A percentile compares a stretch with the other conserved stretches of the same genome.
phyloP scores from a whole-genome alignment of 129 eudicot genomes.

The Rutidosis leptorrhynchoides region DNA sequence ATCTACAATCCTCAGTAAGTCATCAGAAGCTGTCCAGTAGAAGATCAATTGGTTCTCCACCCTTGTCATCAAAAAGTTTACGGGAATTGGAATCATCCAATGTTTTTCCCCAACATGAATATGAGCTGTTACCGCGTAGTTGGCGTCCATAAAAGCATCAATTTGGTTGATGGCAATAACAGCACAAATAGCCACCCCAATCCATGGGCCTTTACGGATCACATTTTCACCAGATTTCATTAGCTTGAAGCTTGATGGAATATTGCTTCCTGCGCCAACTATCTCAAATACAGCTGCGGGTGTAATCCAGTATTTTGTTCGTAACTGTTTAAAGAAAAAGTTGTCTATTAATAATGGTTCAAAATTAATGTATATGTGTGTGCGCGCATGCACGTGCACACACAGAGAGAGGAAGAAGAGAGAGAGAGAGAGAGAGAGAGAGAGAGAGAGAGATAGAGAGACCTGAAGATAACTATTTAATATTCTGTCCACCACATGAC shows the following conservation, averaged over 20 bases:
- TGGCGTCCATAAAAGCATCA: conserved; percentile 6
- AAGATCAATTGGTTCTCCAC: conserved; percentile 14
- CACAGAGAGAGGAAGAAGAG: no score
- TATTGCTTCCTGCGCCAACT: conserved; percentile 23
- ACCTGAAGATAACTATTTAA: neutral
- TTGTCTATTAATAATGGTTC: no score
- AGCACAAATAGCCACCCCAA: conserved; percentile 26
- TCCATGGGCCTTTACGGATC: no score
- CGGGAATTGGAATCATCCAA: no score
- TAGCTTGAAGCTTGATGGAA: conserved; percentile 9
- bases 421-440: no score
- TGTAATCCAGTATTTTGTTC: conserved; percentile 14
- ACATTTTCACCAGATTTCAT: no score
- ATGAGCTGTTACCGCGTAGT: neutral
- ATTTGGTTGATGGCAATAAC: neutral
- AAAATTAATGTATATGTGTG: no score
- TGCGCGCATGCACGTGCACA: no score
- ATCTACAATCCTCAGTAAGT: neutral
- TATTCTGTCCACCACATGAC: neutral
- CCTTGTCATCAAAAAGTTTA: neutral
- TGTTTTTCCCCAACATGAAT: conserved; percentile 7
- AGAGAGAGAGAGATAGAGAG: neutral
- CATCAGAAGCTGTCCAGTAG: no score
- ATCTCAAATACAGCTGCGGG: conserved; percentile 27
- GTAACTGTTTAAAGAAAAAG: conserved; percentile 2